Conservation (phyloP, 2,329 filamentous ascomycete species). For the Coleophoma cylindrospora region DNA sequence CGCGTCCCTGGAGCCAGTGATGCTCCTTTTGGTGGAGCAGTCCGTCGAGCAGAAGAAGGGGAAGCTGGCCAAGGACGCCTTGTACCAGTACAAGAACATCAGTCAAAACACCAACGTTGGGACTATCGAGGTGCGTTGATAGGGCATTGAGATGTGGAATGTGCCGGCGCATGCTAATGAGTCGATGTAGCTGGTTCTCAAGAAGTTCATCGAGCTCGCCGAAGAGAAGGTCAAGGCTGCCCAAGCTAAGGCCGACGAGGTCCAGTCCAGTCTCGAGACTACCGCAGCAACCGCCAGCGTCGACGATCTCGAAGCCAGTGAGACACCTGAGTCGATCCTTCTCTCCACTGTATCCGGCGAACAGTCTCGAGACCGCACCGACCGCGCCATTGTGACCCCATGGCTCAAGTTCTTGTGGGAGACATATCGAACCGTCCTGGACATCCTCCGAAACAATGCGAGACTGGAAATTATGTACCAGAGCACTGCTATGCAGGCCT, state of each 20-base stretch:
- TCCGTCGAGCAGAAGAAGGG: slow-evolving; percentile 97
- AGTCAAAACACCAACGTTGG: slow-evolving; percentile 98
- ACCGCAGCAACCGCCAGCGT: slow-evolving; percentile 68
- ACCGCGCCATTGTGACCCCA: slow-evolving; percentile 95
- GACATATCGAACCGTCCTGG: slow-evolving; percentile 95
- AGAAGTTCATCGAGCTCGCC: slow-evolving; percentile 96
- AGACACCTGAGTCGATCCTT: slow-evolving; percentile 97
- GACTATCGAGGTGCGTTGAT: slow-evolving; percentile 75
- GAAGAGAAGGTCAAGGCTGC: slow-evolving; percentile 94
- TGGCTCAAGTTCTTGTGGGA: slow-evolving; percentile 99
- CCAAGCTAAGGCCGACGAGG: slow-evolving; percentile 92
- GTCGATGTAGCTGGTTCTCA: slow-evolving; percentile 69
- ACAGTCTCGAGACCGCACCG: slow-evolving; percentile 94
- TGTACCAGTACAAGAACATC: slow-evolving; percentile 99
- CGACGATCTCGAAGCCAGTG: slow-evolving; percentile 92
- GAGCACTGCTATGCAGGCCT: slow-evolving; percentile 94
- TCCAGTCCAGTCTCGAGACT: slow-evolving; percentile 82
- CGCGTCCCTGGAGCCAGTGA: slow-evolving; percentile 92
- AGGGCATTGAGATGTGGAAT: background rate
- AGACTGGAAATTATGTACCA: slow-evolving; percentile 97
- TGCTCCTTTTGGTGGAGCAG: slow-evolving; percentile 95
- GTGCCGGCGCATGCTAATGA: slow-evolving; percentile 8
- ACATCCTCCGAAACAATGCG: slow-evolving; percentile 98
- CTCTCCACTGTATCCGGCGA: slow-evolving; percentile 97
- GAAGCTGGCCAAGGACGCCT: slow-evolving; percentile 95